Evolutionary conservation across 2,329 filamentous ascomycete species (phyloP).

Genomic region (Fusarium devonianum): DNA sequence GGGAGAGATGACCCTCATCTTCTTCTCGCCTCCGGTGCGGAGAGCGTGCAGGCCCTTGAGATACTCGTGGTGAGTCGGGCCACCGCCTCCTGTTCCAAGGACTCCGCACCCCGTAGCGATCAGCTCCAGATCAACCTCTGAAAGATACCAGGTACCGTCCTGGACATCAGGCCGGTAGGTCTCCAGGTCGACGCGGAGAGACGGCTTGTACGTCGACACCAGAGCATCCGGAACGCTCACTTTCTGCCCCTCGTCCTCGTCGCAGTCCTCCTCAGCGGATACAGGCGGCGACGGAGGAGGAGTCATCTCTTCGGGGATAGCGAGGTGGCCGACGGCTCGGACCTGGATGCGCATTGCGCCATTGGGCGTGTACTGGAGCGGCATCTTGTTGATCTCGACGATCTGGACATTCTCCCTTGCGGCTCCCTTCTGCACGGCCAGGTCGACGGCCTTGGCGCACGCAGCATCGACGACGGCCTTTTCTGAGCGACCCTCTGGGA

Average conservation of each 20-base stretch:
- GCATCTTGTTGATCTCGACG: conserved; percentile 55
- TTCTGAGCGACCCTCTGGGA: conserved; percentile 49
- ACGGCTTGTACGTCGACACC: conserved; percentile 44
- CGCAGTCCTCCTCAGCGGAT: conserved; percentile 6
- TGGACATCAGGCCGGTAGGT: conserved; percentile 44
- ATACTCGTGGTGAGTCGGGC: conserved; percentile 52
- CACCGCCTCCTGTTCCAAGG: conserved; percentile 49
- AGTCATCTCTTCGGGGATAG: conserved; percentile 40
- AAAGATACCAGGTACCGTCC: conserved; percentile 47
- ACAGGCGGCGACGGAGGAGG: conserved; percentile 34
- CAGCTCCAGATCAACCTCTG: conserved; percentile 48
- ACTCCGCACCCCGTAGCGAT: conserved; percentile 48
- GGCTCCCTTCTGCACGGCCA: conserved; percentile 45
- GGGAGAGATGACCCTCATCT: conserved; percentile 52
- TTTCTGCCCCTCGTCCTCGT: conserved; percentile 40
- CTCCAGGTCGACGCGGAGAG: conserved; percentile 41
- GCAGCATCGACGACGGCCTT: conserved; percentile 50
- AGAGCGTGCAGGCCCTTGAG: conserved; percentile 52
- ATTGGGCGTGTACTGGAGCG: conserved; percentile 48
- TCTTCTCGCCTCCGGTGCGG: conserved; percentile 43
- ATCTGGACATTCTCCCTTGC: conserved; percentile 48
- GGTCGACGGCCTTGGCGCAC: conserved; percentile 44
- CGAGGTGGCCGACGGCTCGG: conserved; percentile 45
- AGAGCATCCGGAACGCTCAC: conserved; percentile 42
- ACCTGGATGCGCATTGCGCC: conserved; percentile 47